Percentiles rank a stretch among this genome's conserved stretches.
Evolutionary conservation across 345 rosid genomes (phyloP).

Genomic region (Dimocarpus longan): DNA sequence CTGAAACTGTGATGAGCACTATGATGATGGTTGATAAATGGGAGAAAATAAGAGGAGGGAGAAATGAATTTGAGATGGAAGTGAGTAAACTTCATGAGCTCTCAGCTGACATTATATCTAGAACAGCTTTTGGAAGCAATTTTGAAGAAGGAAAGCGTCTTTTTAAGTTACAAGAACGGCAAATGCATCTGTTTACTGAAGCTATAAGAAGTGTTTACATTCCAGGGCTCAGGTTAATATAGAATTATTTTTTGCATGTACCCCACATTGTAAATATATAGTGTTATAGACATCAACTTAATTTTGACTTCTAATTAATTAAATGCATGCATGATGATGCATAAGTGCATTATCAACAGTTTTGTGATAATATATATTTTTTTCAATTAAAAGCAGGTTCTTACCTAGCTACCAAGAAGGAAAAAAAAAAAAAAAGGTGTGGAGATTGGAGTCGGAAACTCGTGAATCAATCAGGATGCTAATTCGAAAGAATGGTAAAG

Average conservation of each 20-base stretch:
- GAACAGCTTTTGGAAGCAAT: slow-evolving; percentile 86
- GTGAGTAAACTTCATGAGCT: slow-evolving; percentile 57
- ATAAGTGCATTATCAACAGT: background rate
- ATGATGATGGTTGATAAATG: slow-evolving; percentile 55
- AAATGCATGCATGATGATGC: no score
- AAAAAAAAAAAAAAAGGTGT: slow-evolving; percentile 70
- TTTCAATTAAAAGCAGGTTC: slow-evolving; percentile 43
- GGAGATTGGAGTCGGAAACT: slow-evolving; percentile 67
- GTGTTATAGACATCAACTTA: no score
- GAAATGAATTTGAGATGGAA: slow-evolving; percentile 69
- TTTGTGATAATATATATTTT: background rate
- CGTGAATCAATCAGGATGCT: slow-evolving; percentile 57
- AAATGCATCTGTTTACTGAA: slow-evolving; percentile 50
- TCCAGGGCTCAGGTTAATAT: slow-evolving; percentile 74
- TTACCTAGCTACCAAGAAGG: slow-evolving; percentile 77
- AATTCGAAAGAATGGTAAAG: slow-evolving; percentile 41
- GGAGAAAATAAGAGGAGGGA: slow-evolving; percentile 61
- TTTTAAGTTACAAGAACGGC: slow-evolving; percentile 70
- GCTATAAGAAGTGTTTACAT: slow-evolving; percentile 65
- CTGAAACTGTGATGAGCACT: slow-evolving; percentile 57
- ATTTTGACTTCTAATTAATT: no score
- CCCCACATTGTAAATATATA: background rate
- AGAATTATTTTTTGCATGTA: background rate
- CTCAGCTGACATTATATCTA: slow-evolving; percentile 73
- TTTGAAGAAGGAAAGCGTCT: slow-evolving; percentile 73